phyloP scores from a whole-genome alignment of 2,329 filamentous ascomycete genomes.

The Shiraia sp. region DNA sequence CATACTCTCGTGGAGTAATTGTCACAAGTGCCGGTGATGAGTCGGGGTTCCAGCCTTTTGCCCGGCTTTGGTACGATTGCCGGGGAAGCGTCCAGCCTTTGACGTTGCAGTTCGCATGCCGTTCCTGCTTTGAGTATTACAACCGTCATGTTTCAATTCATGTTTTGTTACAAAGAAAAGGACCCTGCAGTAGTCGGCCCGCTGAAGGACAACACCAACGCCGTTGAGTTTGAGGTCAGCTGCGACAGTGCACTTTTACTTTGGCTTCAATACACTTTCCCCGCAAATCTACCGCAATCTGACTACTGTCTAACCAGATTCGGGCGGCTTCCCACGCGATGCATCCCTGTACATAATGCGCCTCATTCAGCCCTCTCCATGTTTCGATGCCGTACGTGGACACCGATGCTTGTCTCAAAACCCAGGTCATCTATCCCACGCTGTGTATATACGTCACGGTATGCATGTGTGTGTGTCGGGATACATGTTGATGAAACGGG shows the following conservation, averaged over 20 bases:
- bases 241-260: not conserved
- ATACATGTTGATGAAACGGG: too few species aligned
- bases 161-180: not conserved
- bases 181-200: not conserved
- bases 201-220: not conserved
- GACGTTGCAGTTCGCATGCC: slow-evolving; percentile 1
- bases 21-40: too few species aligned
- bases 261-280: not conserved
- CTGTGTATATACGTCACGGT: too few species aligned
- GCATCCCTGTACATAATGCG: not conserved
- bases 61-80: too few species aligned
- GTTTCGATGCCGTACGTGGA: not conserved
- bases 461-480: too few species aligned
- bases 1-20: not conserved
- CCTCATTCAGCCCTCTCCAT: too few species aligned
- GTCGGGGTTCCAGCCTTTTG: too few species aligned
- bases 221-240: not conserved
- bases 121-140: not conserved
- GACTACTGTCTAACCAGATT: not conserved
- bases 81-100: not conserved
- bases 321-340: not conserved
- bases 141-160: not conserved
- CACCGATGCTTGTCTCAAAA: not conserved
- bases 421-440: not conserved
- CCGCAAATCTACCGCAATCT: not conserved